phyloP scores from a whole-genome alignment of 768 basidiomycete species.

The Russula dissimulans region DNA sequence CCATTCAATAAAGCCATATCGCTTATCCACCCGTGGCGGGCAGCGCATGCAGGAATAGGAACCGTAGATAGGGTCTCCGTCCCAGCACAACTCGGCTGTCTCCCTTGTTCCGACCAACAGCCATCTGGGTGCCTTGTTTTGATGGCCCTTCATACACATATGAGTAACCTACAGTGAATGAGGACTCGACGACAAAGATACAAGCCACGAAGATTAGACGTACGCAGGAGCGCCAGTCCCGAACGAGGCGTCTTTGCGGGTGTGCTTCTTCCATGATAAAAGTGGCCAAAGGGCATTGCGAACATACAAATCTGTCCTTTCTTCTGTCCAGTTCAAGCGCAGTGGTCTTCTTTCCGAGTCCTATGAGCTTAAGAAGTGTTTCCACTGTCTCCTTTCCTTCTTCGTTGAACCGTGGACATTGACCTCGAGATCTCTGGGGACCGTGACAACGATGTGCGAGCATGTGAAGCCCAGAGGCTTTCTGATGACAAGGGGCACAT shows the following conservation, averaged over 20 bases:
- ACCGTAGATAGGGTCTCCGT: background rate
- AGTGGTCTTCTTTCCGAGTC: slow-evolving; percentile 1
- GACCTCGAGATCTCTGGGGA: background rate
- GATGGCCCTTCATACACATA: background rate
- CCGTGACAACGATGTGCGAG: background rate
- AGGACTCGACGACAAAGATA: background rate
- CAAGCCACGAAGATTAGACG: background rate
- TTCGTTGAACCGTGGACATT: background rate
- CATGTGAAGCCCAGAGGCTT: background rate
- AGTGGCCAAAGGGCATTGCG: background rate
- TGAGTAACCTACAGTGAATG: background rate
- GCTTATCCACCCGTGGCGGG: background rate
- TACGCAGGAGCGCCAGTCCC: slow-evolving; percentile 7
- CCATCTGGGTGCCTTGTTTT: background rate
- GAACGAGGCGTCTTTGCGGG: background rate
- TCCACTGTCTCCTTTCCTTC: background rate
- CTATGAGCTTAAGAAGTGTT: background rate
- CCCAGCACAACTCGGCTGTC: background rate
- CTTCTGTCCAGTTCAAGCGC: slow-evolving; percentile 4
- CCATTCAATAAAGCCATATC: background rate
- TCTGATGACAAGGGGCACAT: background rate
- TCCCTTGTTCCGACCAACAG: background rate
- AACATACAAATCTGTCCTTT: background rate
- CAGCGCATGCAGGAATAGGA: slow-evolving; percentile 2
- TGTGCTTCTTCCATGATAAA: background rate